Evolutionary conservation across 331 rosid species (phyloP).

Genomic region (Acacia pycnantha): DNA sequence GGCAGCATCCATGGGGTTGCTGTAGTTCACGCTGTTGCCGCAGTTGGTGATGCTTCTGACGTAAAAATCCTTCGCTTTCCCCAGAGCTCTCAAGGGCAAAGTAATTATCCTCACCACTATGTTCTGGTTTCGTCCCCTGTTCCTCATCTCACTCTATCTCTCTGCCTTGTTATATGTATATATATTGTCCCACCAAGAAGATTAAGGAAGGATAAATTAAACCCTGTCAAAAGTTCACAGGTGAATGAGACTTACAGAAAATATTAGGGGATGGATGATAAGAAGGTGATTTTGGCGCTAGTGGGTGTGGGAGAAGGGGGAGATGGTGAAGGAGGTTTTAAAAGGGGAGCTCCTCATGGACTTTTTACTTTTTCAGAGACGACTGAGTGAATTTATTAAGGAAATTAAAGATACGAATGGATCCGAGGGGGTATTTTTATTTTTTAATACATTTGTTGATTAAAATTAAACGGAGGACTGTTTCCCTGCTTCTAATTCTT

Average conservation of each 20-base stretch:
- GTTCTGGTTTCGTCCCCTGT: constrained; percentile 34
- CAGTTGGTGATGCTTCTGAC: constrained; percentile 57
- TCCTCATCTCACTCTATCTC: constrained; percentile 28
- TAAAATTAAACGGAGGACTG: neutral
- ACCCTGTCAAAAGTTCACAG: neutral
- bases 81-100: constrained; percentile 47
- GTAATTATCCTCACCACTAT: constrained; percentile 43
- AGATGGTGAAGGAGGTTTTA: neutral
- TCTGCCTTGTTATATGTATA: neutral
- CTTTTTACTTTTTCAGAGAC: neutral
- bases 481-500: neutral
- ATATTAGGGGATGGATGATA: neutral
- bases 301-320: neutral
- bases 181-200: neutral
- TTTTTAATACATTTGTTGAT: neutral
- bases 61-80: constrained; percentile 60
- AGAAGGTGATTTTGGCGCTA: neutral
- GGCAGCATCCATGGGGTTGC: constrained; percentile 30
- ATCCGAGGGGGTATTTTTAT: no score
- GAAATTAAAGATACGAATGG: neutral
- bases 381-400: neutral
- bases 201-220: neutral
- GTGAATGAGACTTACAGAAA: neutral
- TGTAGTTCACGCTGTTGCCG: constrained; percentile 27
- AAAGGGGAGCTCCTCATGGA: neutral